Percentiles rank a stretch among this genome's conserved stretches.
These are phyloP conservation scores for Fusarium ramigenum DNA, from an alignment of 2,329 filamentous ascomycete species.

Conservation along the genomic window DNA sequence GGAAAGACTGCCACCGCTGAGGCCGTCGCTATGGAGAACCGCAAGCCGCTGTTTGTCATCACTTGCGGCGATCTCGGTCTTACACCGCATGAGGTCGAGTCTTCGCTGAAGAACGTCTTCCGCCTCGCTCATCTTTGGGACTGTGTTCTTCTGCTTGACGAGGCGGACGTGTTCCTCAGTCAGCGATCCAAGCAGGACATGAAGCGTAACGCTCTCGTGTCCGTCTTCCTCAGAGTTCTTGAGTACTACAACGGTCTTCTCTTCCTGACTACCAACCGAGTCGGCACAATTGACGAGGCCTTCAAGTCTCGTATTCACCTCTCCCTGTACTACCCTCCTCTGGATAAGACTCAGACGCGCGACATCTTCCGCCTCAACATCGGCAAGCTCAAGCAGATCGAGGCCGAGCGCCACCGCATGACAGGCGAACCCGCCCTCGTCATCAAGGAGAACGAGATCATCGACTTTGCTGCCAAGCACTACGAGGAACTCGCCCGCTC, in stretches of 20 bases:
- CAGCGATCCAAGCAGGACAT: slow-evolving; percentile 45
- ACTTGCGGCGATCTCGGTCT: slow-evolving; percentile 60
- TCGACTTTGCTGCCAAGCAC: slow-evolving; percentile 50
- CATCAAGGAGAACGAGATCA: slow-evolving; percentile 49
- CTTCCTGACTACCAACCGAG: slow-evolving; percentile 62
- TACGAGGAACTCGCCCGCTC: slow-evolving; percentile 43
- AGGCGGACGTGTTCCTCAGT: slow-evolving; percentile 50
- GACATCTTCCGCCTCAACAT: slow-evolving; percentile 55
- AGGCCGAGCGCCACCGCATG: slow-evolving; percentile 48
- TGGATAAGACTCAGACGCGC: slow-evolving; percentile 50
- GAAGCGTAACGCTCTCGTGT: slow-evolving; percentile 50
- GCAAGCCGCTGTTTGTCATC: slow-evolving; percentile 58
- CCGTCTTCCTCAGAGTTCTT: slow-evolving; percentile 56
- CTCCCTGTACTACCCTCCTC: slow-evolving; percentile 54
- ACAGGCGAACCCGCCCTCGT: slow-evolving; percentile 48
- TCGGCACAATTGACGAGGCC: slow-evolving; percentile 59
- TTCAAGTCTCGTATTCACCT: slow-evolving; percentile 60
- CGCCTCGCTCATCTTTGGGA: slow-evolving; percentile 53
- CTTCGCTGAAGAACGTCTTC: slow-evolving; percentile 54
- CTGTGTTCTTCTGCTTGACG: slow-evolving; percentile 50
- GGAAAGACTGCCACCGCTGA: slow-evolving; percentile 61
- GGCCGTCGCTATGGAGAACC: slow-evolving; percentile 52
- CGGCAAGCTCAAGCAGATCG: slow-evolving; percentile 49
- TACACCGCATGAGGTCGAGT: slow-evolving; percentile 54
- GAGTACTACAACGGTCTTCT: slow-evolving; percentile 60